A percentile compares a stretch with the other conserved stretches of the same genome.
These are phyloP conservation scores for Gracilaria domingensis DNA, from an alignment of 23 red algal species.

Conservation along the genomic window DNA sequence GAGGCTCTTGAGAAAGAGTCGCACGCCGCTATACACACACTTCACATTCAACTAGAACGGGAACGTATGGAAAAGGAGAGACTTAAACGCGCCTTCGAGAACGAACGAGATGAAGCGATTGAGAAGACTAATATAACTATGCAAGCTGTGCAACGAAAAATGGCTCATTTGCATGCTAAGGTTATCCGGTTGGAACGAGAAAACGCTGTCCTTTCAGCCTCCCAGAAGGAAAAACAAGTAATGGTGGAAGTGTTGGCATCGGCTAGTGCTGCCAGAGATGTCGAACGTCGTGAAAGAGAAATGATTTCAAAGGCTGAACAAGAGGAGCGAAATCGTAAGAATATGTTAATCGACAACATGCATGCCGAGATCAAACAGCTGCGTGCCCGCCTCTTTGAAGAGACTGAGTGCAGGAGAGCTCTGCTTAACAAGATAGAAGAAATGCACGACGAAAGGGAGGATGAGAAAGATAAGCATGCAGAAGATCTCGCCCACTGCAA, in stretches of 20 bases:
- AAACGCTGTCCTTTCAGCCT: conserved; percentile 34
- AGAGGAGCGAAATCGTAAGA: conserved; percentile 55
- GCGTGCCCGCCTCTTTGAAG: conserved; percentile 26
- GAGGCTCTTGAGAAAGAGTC: conserved; percentile 61
- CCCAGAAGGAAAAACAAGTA: conserved; percentile 52
- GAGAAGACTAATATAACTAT: conserved; percentile 48
- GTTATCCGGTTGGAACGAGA: conserved; percentile 53
- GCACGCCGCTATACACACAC: conserved; percentile 25
- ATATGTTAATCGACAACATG: conserved; percentile 47
- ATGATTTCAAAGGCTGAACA: conserved; percentile 32
- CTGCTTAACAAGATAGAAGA: conserved; percentile 43
- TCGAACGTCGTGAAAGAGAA: conserved; percentile 41
- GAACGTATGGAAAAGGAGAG: conserved; percentile 14
- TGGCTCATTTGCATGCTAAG: conserved; percentile 64
- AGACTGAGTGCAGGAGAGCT: conserved; percentile 13
- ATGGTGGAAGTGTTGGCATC: conserved; percentile 61
- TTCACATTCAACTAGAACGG: conserved; percentile 21
- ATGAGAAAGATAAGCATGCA: conserved; percentile 27
- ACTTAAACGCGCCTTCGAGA: conserved; percentile 5
- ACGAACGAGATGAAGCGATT: conserved; percentile 43
- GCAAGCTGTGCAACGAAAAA: conserved; percentile 66
- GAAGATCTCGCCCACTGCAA: conserved; percentile 34
- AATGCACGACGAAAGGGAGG: conserved; percentile 3
- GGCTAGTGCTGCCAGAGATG: conserved; percentile 55
- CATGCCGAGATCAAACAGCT: conserved; percentile 42